Evolutionary conservation across 73 alveolate genomes (phyloP).

Genomic region (Paramecium octaurelia): DNA sequence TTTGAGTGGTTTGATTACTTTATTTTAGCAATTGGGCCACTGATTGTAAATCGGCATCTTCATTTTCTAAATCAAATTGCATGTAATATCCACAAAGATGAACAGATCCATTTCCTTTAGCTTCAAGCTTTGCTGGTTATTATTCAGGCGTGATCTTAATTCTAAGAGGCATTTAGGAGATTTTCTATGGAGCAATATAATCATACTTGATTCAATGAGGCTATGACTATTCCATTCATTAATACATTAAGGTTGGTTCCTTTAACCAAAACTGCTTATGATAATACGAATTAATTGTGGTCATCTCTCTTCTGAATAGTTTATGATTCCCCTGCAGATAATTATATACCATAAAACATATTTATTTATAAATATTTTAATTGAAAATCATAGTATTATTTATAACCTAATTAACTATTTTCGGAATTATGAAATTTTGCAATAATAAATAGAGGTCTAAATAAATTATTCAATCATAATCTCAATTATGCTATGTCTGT

Average conservation of each 20-base stretch:
- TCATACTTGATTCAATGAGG: background rate
- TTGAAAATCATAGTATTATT: background rate
- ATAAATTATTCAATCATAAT: too few species aligned
- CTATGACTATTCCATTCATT: background rate
- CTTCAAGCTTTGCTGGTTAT: background rate
- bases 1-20: background rate
- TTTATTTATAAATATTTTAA: background rate
- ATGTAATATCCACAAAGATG: background rate
- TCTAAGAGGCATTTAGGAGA: background rate
- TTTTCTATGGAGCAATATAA: background rate
- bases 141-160: background rate
- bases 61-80: background rate
- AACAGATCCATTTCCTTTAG: background rate
- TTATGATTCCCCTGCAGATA: background rate
- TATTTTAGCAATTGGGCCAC: background rate
- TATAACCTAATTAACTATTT: constrained; percentile 54
- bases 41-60: background rate
- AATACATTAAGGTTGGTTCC: background rate
- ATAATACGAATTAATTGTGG: background rate
- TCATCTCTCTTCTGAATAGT: background rate
- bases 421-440: constrained; percentile 37
- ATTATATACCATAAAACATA: constrained; percentile 9
- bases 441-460: too few species aligned
- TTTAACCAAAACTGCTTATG: background rate
- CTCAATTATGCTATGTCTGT: too few species aligned